Percentiles rank a stretch among this genome's conserved stretches.
Conservation (phyloP, 805 yeast species). For the Yamadazyma takamatsuzukensis region DNA sequence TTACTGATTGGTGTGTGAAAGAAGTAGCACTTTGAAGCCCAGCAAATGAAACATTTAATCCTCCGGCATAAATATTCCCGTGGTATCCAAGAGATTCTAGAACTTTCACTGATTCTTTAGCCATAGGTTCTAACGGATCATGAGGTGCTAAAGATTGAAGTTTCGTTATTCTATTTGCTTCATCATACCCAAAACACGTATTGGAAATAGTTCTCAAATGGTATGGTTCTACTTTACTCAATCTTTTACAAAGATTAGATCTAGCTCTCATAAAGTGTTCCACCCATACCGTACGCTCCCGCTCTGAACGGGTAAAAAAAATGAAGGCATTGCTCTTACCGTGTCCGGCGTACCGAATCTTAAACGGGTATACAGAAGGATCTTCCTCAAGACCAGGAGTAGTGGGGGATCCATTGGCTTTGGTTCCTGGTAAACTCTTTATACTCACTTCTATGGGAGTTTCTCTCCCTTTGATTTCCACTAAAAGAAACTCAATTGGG, state of each 20-base stretch:
- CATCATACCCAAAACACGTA: conserved; percentile 63
- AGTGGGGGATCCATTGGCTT: conserved; percentile 9
- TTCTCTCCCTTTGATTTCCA: conserved; percentile 43
- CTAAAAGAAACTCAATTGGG: conserved; percentile 54
- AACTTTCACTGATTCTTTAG: conserved; percentile 18
- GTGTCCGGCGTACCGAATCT: conserved; percentile 51
- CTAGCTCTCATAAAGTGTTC: conserved; percentile 16
- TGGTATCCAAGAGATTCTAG: conserved; percentile 19
- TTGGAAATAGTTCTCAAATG: conserved; percentile 51
- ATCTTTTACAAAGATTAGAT: conserved; percentile 25
- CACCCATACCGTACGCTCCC: conserved; percentile 60
- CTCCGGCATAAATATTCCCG: conserved; percentile 23
- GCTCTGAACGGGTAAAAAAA: conserved; percentile 42
- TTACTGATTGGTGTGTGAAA: conserved; percentile 43
- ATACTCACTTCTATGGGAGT: conserved; percentile 17
- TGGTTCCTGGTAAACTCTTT: conserved; percentile 14
- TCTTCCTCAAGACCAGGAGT: conserved; percentile 18
- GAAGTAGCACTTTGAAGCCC: conserved; percentile 41
- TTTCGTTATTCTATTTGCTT: conserved; percentile 44
- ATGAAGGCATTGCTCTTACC: conserved; percentile 55
- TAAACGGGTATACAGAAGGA: conserved; percentile 41
- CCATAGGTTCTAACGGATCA: conserved; percentile 45
- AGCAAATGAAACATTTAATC: conserved; percentile 28
- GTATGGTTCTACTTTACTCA: conserved; percentile 49
- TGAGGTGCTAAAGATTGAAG: conserved; percentile 50